A percentile compares a stretch with the other conserved stretches of the same genome.
These are phyloP conservation scores for Seiridium cupressi DNA, from an alignment of 2,329 filamentous ascomycete genomes.

Conservation along the genomic window DNA sequence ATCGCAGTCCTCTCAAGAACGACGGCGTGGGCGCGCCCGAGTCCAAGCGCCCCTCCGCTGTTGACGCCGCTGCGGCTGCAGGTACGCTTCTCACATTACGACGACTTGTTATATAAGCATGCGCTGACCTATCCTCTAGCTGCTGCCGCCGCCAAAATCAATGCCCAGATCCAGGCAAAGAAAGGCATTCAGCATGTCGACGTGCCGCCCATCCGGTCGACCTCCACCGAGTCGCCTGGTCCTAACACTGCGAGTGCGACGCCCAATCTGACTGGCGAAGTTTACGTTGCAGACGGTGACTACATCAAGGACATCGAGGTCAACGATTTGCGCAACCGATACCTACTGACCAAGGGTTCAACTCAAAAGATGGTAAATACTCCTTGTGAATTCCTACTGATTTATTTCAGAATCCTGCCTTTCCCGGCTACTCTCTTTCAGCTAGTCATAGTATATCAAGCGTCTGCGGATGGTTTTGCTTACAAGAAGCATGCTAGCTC, in stretches of 20 bases:
- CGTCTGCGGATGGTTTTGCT: constrained; percentile 65
- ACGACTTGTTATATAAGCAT: not conserved
- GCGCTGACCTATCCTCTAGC: constrained; percentile 45
- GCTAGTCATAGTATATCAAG: constrained; percentile 25
- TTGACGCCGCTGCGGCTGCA: constrained; percentile 74
- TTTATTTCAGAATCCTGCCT: constrained; percentile 40
- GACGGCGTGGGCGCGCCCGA: constrained; percentile 35
- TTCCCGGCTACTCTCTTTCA: constrained; percentile 20
- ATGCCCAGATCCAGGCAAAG: constrained; percentile 78
- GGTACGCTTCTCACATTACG: constrained; percentile 44
- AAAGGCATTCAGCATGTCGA: constrained; percentile 90
- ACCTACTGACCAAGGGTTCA: constrained; percentile 93
- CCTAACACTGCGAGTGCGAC: constrained; percentile 29
- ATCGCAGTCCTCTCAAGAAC: constrained; percentile 72
- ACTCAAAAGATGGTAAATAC: constrained; percentile 99
- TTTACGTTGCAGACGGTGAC: constrained; percentile 94
- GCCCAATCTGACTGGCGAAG: constrained; percentile 72
- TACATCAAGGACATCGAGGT: constrained; percentile 99
- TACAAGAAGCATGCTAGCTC: constrained; percentile 68
- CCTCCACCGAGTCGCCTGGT: constrained; percentile 43
- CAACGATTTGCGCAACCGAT: constrained; percentile 95
- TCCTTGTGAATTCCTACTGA: constrained; percentile 67
- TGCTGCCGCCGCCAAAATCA: constrained; percentile 86
- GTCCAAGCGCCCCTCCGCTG: constrained; percentile 43
- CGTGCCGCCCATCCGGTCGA: constrained; percentile 74